A percentile compares a stretch with the other conserved stretches of the same genome.
Evolutionary conservation across 2,329 filamentous ascomycete genomes (phyloP).

Genomic region (Macrophomina pseudophaseolina): DNA sequence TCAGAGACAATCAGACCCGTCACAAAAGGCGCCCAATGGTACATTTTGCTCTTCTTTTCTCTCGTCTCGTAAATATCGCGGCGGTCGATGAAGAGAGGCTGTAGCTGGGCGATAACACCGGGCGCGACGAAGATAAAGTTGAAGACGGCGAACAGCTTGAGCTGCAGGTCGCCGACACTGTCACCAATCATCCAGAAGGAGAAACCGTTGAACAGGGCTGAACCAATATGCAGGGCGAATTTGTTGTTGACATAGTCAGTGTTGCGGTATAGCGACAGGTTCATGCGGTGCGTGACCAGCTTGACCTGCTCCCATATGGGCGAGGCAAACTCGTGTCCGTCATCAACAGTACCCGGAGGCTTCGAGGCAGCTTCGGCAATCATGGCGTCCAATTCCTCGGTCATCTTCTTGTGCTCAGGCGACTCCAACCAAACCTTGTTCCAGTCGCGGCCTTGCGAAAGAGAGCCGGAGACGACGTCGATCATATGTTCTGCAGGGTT

Average conservation of each 20-base stretch:
- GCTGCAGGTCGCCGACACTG: conserved; percentile 24
- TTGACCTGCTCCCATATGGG: conserved; percentile 38
- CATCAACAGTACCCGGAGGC: conserved; percentile 43
- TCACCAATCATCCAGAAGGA: conserved; percentile 27
- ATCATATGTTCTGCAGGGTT: conserved; percentile 77
- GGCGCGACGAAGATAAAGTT: conserved; percentile 38
- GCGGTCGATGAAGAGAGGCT: conserved; percentile 52
- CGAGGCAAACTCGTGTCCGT: conserved; percentile 46
- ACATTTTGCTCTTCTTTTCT: conserved; percentile 29
- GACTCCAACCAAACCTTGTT: conserved; percentile 45
- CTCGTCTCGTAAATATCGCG: conserved; percentile 33
- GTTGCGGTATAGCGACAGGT: conserved; percentile 65
- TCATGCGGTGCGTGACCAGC: conserved; percentile 49
- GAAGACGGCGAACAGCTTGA: conserved; percentile 42
- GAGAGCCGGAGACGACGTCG: conserved; percentile 59
- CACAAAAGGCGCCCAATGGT: conserved; percentile 28
- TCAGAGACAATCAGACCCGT: conserved; percentile 49
- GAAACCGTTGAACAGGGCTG: conserved; percentile 30
- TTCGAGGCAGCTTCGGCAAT: conserved; percentile 46
- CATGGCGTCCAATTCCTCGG: conserved; percentile 44
- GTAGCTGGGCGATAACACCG: conserved; percentile 46
- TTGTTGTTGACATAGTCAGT: conserved; percentile 69
- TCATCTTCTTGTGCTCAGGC: conserved; percentile 40
- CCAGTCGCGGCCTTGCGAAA: conserved; percentile 40
- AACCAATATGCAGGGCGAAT: conserved; percentile 53